phyloP scores from a whole-genome alignment of 2,329 filamentous ascomycete species.

The Colletotrichum simmondsii region DNA sequence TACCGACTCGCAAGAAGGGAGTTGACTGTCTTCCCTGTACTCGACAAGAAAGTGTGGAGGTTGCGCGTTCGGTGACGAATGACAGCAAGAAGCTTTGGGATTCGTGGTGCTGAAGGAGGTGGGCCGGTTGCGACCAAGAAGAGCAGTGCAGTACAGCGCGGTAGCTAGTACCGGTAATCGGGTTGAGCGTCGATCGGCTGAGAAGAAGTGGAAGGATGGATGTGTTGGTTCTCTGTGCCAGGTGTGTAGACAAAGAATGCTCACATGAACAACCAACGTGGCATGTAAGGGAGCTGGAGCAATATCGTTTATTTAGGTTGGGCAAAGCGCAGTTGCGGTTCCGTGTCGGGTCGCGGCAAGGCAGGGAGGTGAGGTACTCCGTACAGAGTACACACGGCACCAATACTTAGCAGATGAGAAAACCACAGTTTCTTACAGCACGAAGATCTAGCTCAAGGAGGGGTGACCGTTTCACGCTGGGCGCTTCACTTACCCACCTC shows the following conservation, averaged over 20 bases:
- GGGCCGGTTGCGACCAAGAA: neutral
- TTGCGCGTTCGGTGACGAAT: neutral
- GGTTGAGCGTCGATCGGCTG: neutral
- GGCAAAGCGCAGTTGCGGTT: neutral
- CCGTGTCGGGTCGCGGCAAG: neutral
- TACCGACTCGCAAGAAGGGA: neutral
- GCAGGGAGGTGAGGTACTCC: neutral
- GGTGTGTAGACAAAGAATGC: neutral
- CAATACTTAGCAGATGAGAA: too few relatives aligned
- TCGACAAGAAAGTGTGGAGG: neutral
- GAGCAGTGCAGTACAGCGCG: neutral
- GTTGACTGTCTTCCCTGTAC: neutral
- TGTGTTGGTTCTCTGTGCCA: neutral
- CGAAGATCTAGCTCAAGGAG: too few relatives aligned
- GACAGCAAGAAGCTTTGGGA: neutral
- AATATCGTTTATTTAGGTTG: conserved; percentile 5
- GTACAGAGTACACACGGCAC: neutral
- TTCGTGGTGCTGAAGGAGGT: neutral
- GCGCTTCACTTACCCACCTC: too few relatives aligned
- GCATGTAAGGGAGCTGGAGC: conserved; percentile 28
- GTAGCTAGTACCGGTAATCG: neutral
- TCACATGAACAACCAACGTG: neutral
- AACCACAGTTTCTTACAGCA: too few relatives aligned
- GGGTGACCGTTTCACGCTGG: too few relatives aligned
- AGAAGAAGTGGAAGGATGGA: neutral